Conservation (phyloP, 1,139 yeast species). For the Saccharomyces hybrid region DNA sequence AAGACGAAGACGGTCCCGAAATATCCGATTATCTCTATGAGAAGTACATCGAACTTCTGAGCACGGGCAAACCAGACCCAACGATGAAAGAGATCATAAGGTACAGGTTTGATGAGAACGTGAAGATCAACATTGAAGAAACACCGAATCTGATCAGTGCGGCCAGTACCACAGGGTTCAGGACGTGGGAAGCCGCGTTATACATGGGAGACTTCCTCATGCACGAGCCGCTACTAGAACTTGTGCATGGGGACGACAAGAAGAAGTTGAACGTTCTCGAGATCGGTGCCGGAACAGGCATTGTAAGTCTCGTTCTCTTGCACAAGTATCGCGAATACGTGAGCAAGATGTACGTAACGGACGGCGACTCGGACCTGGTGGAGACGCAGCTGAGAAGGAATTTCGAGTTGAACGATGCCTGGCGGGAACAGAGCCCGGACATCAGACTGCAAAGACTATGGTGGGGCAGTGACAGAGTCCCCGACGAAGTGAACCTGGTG, state of each 20-base stretch:
- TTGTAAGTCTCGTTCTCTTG: conserved; percentile 55
- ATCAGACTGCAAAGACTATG: conserved; percentile 41
- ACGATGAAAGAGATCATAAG: conserved; percentile 42
- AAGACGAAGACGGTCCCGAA: conserved; percentile 1
- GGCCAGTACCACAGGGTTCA: conserved; percentile 72
- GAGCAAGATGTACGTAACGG: conserved; percentile 49
- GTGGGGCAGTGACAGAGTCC: conserved; percentile 47
- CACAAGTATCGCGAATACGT: conserved; percentile 19
- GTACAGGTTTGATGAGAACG: conserved; percentile 35
- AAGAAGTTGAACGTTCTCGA: conserved; percentile 42
- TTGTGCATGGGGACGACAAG: not conserved
- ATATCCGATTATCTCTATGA: conserved; percentile 46
- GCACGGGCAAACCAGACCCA: conserved; percentile 36
- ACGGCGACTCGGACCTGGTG: conserved; percentile 66
- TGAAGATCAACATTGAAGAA: conserved; percentile 44
- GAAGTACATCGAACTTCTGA: conserved; percentile 39
- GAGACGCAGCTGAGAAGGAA: conserved; percentile 40
- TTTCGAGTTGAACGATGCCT: conserved; percentile 39
- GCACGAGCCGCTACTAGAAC: conserved; percentile 9
- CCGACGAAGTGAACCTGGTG: conserved; percentile 39
- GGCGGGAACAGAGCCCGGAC: conserved; percentile 9
- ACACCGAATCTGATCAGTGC: conserved; percentile 61
- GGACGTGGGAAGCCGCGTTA: conserved; percentile 95
- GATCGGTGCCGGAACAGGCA: conserved; percentile 86
- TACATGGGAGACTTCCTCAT: conserved; percentile 47